Evolutionary conservation across 2,329 filamentous ascomycete species (phyloP), one percentile per base, ranked within the genome.

Genomic region (Fusarium subtropicale): DNA sequence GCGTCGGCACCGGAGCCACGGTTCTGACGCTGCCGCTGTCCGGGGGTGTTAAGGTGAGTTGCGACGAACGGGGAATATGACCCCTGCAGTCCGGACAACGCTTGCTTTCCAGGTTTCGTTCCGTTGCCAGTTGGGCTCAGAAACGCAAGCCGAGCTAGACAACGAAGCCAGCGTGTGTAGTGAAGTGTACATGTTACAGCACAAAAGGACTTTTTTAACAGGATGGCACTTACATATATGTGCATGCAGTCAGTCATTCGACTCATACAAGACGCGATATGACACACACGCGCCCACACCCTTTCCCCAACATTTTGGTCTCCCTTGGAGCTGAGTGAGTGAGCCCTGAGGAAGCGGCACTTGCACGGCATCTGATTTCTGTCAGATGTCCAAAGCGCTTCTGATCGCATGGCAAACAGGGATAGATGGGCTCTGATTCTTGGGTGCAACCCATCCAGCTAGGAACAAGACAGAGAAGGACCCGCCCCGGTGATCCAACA

Each of bases 1-100:
- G 57, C 58, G 54, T 74, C 69, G 71, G 71, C 71, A 74, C 71
- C 71, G 57, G 69, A 74, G 71, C 71, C 71, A 72, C 69, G 71
- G 71, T 74, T 73, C 71, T 69, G 67, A 71, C 67, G 56, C 71
- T 69, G 71, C 71, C 68, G 69, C 71, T 60, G 66, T 68, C 51
- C 54, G 59, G 65, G 61, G 62, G 46, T 39, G 48, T 39, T 51
- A 51, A 33, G 28, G 48, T 39, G 33, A 51, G 24, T 39, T 28
- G 26, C 48, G 33, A 51, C 52, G 44, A 54, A 70, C 71, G 69
- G 71, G 71, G 69, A 72, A 64, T 58, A 31, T 26, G 34, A 60
- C 34, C 71, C 71, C 61, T 72, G 71, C 68, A 51, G 58, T 16
- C 71, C 68, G 66, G 59, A 55, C 56, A 68, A 45, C 48, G 26